Evolutionary conservation across 2,329 filamentous ascomycete species (phyloP).

Genomic region (Pseudocercospora vitis): DNA sequence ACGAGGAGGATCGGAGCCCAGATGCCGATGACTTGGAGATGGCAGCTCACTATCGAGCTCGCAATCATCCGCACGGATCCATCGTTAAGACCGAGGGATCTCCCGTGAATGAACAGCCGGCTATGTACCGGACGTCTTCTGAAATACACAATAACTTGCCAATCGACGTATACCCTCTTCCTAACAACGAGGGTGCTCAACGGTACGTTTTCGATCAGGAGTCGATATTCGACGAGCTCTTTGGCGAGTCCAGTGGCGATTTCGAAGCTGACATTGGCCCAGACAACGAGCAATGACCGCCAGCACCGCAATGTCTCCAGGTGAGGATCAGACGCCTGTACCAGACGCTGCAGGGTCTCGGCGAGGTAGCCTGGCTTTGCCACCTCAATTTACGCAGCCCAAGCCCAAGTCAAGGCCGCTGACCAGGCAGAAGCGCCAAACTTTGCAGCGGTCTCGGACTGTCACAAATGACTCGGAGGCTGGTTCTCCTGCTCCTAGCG

Average conservation of each 20-base stretch:
- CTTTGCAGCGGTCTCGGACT: slow-evolving; percentile 29
- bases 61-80: slow-evolving; percentile 24
- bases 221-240: slow-evolving; percentile 16
- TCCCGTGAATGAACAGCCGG: slow-evolving; percentile 21
- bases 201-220: slow-evolving; percentile 32
- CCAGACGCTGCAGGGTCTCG: slow-evolving; percentile 26
- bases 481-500: slow-evolving; percentile 40
- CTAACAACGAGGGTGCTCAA: slow-evolving; percentile 21
- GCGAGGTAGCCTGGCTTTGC: slow-evolving; percentile 39
- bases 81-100: slow-evolving; percentile 33
- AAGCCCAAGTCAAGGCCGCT: slow-evolving; percentile 21
- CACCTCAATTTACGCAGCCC: slow-evolving; percentile 30
- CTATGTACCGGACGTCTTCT: slow-evolving; percentile 12
- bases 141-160: slow-evolving; percentile 10
- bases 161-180: slow-evolving; percentile 6
- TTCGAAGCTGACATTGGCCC: slow-evolving; percentile 5
- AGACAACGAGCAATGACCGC: slow-evolving; percentile 5
- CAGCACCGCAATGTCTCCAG: slow-evolving; percentile 15
- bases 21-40: slow-evolving; percentile 42
- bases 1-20: slow-evolving; percentile 43
- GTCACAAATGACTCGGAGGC: slow-evolving; percentile 35
- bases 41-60: slow-evolving; percentile 37
- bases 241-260: slow-evolving; percentile 19
- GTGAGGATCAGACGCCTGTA: slow-evolving; percentile 14
- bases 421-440: slow-evolving; percentile 38